Conservation (phyloP, 1,139 yeast genomes). For the Candida sp. region DNA sequence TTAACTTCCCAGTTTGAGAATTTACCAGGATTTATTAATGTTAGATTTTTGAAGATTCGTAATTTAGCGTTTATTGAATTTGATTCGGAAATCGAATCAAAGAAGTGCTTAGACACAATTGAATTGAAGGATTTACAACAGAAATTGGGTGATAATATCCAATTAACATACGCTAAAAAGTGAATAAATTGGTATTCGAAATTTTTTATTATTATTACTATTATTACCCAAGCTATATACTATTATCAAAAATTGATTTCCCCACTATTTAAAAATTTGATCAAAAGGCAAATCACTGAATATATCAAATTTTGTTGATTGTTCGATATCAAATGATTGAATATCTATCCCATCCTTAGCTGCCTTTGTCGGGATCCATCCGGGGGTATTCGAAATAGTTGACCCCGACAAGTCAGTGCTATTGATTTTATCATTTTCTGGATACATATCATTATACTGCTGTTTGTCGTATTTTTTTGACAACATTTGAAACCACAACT, state of each 20-base stretch:
- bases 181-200: constrained; percentile 7
- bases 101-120: constrained; percentile 16
- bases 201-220: not conserved
- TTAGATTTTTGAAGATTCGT: constrained; percentile 64
- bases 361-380: not conserved
- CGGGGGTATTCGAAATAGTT: not conserved
- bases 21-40: constrained; percentile 58
- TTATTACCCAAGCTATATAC: not conserved
- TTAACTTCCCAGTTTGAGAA: constrained; percentile 44
- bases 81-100: constrained; percentile 40
- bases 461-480: constrained; percentile 20
- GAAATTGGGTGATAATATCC: constrained; percentile 20
- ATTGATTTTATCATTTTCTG: not conserved
- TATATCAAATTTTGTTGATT: constrained; percentile 17
- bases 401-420: not conserved
- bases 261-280: constrained; percentile 8
- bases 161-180: constrained; percentile 35
- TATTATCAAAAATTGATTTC: not conserved
- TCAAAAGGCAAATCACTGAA: constrained; percentile 24
- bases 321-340: constrained; percentile 13
- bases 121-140: constrained; percentile 7
- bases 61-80: constrained; percentile 83
- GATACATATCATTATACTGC: not conserved
- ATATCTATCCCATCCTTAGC: constrained; percentile 3
- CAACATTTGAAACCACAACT: constrained; percentile 27